These are phyloP conservation scores for Achaetomium macrosporum DNA, from an alignment of 2,329 filamentous ascomycete genomes.

Conservation along the genomic window DNA sequence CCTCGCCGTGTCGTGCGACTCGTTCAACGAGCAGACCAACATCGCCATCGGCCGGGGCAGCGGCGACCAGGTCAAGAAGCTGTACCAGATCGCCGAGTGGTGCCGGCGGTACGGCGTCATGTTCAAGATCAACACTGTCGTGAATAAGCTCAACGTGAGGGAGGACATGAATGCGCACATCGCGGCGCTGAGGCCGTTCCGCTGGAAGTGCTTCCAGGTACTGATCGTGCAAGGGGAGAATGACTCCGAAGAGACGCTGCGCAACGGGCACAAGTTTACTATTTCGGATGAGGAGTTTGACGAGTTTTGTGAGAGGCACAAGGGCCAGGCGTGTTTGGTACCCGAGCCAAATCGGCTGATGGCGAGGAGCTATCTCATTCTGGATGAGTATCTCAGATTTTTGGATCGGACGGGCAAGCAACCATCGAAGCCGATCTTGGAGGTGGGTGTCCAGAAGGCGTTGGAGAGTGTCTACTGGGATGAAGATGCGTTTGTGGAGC, in stretches of 20 bases:
- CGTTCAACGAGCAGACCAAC: slow-evolving; percentile 46
- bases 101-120: slow-evolving; percentile 43
- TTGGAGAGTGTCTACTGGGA: slow-evolving; percentile 15
- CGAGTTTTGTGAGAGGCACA: slow-evolving; percentile 41
- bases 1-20: slow-evolving; percentile 51
- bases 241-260: slow-evolving; percentile 36
- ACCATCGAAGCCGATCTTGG: slow-evolving; percentile 11
- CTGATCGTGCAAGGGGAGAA: slow-evolving; percentile 50
- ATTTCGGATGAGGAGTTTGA: slow-evolving; percentile 43
- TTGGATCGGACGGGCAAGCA: slow-evolving; percentile 10
- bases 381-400: slow-evolving; percentile 38
- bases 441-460: slow-evolving; percentile 13
- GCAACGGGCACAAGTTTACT: slow-evolving; percentile 38
- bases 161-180: slow-evolving; percentile 44
- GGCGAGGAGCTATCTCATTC: slow-evolving; percentile 44
- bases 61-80: slow-evolving; percentile 40
- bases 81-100: slow-evolving; percentile 40
- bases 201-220: slow-evolving; percentile 52
- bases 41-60: slow-evolving; percentile 44
- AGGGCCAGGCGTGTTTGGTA: slow-evolving; percentile 37
- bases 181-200: slow-evolving; percentile 38
- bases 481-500: slow-evolving; percentile 13
- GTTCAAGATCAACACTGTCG: slow-evolving; percentile 55
- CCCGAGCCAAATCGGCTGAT: slow-evolving; percentile 47
- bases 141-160: slow-evolving; percentile 41